Evolutionary conservation across 129 eudicot species (phyloP).

Genomic region (Flaveria brownii): DNA sequence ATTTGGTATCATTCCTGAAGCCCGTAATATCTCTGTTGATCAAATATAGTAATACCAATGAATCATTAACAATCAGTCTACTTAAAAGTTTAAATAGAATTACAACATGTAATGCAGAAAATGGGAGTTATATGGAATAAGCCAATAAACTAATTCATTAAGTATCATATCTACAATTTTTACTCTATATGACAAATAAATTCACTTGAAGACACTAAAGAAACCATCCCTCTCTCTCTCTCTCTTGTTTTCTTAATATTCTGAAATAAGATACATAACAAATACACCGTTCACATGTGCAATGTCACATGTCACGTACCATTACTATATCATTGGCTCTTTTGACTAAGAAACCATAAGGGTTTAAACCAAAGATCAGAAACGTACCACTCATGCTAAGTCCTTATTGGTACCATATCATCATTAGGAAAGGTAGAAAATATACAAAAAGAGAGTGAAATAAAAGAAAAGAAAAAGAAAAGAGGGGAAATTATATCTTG

Average conservation of each 20-base stretch:
- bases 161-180: background rate
- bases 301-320: background rate
- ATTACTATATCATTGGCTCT: background rate
- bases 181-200: background rate
- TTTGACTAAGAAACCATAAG: background rate
- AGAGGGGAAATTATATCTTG: background rate
- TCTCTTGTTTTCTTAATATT: background rate
- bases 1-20: slow-evolving; percentile 54
- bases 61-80: background rate
- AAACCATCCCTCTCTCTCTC: background rate
- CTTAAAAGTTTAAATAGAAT: background rate
- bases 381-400: background rate
- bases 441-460: background rate
- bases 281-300: background rate
- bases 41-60: background rate
- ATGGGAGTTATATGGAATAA: background rate
- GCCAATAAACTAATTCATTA: background rate
- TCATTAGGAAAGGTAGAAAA: background rate
- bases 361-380: background rate
- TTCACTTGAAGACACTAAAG: background rate
- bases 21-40: slow-evolving; percentile 60
- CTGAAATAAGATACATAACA: background rate
- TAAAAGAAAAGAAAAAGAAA: background rate
- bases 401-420: background rate
- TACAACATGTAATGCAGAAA: no score